Evolutionary conservation across 306 rosid species (phyloP), one percentile per base, ranked within the genome.

Genomic region (Myrica gale): DNA sequence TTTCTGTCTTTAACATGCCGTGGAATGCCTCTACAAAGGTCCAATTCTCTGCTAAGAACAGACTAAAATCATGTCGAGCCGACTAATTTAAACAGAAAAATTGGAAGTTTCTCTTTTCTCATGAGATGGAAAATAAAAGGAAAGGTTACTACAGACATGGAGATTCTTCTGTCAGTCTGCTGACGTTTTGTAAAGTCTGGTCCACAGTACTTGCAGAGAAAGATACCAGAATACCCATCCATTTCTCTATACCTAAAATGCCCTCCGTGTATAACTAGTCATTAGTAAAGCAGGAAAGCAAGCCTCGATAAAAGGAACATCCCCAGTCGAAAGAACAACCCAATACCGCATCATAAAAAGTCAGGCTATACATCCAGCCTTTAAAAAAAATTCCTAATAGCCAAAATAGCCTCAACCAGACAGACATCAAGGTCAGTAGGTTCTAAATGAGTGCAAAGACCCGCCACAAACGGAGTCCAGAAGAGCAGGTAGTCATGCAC

Each of bases 151-250:
- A 76, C 87, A 84, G 79, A 81, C 73, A 80, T 85, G 88, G 76
- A 84, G 91, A 83, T 82, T 88, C 87, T 82, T 88, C 79, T 81
- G 85, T 84, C 82, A 79, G 84, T 76, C 84, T 85, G 90, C 88
- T 88, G 86, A 90, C 88, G 90, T 74, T 84, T 88, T 79, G 75
- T 82, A 32, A 74, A 82, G 82, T 69, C 79, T 82, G 90, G 89
- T 83, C 90, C 96, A 76, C 77, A 78, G 77, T 73, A 76, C 84
- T 75, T 72, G 81, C 82, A 79, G 80, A 72, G 87, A 85, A 85
- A 32, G 63, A 51, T 66, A 62, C 78, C 74, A 37, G 76, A 82
- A 76, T 81, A 47, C 80, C 86, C 79, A 65, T 86, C 74, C 82
- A 84, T 87, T 71, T 47, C 71, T 84, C 79, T 81, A 50, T 69